Evolutionary conservation across 1,284 basidiomycete genomes (phyloP).

Genomic region (Takashimella tepidaria): DNA sequence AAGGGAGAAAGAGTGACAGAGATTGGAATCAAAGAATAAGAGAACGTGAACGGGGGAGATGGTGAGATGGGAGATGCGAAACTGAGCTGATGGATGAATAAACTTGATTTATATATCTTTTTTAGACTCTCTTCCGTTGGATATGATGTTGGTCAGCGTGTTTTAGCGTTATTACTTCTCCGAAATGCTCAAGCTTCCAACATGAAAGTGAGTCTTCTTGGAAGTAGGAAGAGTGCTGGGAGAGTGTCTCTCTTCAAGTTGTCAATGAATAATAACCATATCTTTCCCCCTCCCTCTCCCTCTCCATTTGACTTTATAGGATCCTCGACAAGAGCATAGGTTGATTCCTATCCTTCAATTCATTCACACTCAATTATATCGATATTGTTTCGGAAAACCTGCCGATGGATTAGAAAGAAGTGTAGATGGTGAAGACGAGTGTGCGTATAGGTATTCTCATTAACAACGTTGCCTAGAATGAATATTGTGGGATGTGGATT

Average conservation of each 20-base stretch:
- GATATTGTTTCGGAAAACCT: conserved; percentile 83
- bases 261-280: conserved; percentile 1
- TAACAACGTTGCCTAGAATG: no score
- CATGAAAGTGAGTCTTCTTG: conserved; percentile 59
- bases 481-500: no score
- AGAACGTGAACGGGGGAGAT: no score
- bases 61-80: neutral
- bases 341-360: conserved; percentile 84
- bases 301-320: conserved; percentile 59
- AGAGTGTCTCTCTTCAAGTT: neutral
- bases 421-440: conserved; percentile 93
- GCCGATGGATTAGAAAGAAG: conserved; percentile 94
- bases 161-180: conserved; percentile 53
- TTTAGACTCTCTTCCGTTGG: conserved; percentile 83
- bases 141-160: conserved; percentile 77
- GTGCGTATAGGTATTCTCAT: no score
- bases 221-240: neutral
- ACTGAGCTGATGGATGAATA: neutral
- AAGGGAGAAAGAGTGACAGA: no score
- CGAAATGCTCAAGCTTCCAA: conserved; percentile 41
- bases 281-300: conserved; percentile 23
- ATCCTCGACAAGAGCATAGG: conserved; percentile 80
- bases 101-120: neutral
- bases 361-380: conserved; percentile 90
- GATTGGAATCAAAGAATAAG: no score